These are phyloP conservation scores for Penicillium fuscoglaucum DNA, from an alignment of 2,329 filamentous ascomycete genomes.

Conservation along the genomic window DNA sequence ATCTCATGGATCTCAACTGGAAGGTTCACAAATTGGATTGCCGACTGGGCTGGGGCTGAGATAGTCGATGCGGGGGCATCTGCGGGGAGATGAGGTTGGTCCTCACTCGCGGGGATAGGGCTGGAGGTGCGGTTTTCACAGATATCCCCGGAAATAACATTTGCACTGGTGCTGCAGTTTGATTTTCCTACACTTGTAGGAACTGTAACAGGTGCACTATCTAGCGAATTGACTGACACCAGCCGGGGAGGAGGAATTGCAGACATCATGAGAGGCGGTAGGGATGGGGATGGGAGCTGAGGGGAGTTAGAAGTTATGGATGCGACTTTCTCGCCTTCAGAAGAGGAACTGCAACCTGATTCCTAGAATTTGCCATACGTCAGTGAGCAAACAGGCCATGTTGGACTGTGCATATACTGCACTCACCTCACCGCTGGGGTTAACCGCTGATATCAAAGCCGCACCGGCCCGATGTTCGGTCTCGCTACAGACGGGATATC, in stretches of 20 bases:
- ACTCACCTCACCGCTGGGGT: not conserved
- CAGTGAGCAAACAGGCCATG: not conserved
- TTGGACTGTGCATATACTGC: not conserved
- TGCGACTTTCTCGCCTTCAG: not conserved
- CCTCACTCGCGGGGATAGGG: not conserved
- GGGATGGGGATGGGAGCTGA: conserved; percentile 9
- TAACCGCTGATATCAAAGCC: not conserved
- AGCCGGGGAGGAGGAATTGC: conserved; percentile 30
- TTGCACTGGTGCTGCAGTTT: conserved; percentile 30
- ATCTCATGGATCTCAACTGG: conserved; percentile 72
- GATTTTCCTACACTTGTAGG: conserved; percentile 16
- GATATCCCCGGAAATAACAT: conserved; percentile 13
- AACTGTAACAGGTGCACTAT: conserved; percentile 17
- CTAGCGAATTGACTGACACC: conserved; percentile 36
- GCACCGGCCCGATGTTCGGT: not conserved
- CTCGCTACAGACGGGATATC: not conserved
- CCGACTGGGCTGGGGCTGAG: not conserved
- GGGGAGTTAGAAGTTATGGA: not conserved
- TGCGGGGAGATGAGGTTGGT: not conserved
- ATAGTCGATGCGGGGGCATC: not conserved
- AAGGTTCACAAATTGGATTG: conserved; percentile 45
- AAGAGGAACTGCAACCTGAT: not conserved
- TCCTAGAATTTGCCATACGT: not conserved
- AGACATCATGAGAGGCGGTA: conserved; percentile 28
- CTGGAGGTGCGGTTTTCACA: not conserved